Evolutionary conservation across 306 rosid genomes (phyloP).

Genomic region (Vigna reflexopilosa): DNA sequence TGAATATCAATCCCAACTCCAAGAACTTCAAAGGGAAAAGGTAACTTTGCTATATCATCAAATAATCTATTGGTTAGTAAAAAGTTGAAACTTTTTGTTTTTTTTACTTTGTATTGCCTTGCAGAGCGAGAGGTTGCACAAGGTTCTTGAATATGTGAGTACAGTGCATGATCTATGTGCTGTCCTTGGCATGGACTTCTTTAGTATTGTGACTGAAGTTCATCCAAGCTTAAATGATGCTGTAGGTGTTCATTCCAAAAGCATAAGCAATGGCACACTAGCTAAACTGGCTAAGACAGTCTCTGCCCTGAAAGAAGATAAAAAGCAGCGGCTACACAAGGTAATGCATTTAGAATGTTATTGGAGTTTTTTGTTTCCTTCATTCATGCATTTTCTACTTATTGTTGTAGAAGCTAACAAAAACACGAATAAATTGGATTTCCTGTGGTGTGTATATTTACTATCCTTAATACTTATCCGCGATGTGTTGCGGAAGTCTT

Average conservation of each 20-base stretch:
- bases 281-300: slow-evolving; percentile 80
- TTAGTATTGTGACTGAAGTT: slow-evolving; percentile 82
- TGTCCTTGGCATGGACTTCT: slow-evolving; percentile 93
- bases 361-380: slow-evolving; percentile 23
- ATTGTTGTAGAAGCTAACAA: background rate
- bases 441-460: too few species aligned
- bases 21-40: slow-evolving; percentile 93
- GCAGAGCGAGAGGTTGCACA: slow-evolving; percentile 83
- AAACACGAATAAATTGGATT: too few species aligned
- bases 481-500: too few species aligned
- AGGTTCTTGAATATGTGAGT: slow-evolving; percentile 80
- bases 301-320: slow-evolving; percentile 70
- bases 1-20: slow-evolving; percentile 81
- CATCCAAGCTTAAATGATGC: slow-evolving; percentile 95
- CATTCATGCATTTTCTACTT: background rate
- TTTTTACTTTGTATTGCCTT: slow-evolving; percentile 39
- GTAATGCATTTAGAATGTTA: slow-evolving; percentile 45
- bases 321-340: slow-evolving; percentile 76
- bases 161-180: slow-evolving; percentile 89
- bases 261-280: slow-evolving; percentile 88
- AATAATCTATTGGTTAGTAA: slow-evolving; percentile 12
- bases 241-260: slow-evolving; percentile 80
- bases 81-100: slow-evolving; percentile 18
- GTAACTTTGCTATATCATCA: slow-evolving; percentile 45
- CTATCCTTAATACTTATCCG: too few species aligned